phyloP scores from a whole-genome alignment of 345 rosid species.

The Hibiscus mutabilis region DNA sequence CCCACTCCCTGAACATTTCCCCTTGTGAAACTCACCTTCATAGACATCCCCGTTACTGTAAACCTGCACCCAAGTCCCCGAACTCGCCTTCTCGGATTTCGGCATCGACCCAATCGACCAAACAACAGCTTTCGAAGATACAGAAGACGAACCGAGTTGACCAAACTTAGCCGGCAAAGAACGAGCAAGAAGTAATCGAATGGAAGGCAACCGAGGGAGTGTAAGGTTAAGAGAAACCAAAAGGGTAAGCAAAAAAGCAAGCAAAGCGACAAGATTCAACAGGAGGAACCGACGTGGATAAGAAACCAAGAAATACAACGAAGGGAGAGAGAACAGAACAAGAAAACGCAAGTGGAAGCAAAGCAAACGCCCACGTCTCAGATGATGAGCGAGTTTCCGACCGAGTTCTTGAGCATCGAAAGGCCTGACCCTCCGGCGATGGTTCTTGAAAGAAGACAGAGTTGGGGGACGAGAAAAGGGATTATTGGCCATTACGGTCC shows the following conservation, averaged over 20 bases:
- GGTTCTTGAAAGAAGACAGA: slow-evolving; percentile 26
- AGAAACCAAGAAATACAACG: slow-evolving; percentile 35
- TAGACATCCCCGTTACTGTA: slow-evolving; percentile 63
- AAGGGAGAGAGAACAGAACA: slow-evolving; percentile 42
- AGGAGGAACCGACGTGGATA: slow-evolving; percentile 26
- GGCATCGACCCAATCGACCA: slow-evolving; percentile 83
- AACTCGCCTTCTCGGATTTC: slow-evolving; percentile 35
- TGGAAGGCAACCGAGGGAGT: slow-evolving; percentile 55
- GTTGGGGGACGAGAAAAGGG: slow-evolving; percentile 28
- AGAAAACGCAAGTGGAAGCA: slow-evolving; percentile 42
- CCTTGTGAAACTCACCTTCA: slow-evolving; percentile 76
- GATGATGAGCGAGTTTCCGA: neutral
- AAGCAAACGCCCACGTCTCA: neutral
- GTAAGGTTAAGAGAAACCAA: slow-evolving; percentile 44
- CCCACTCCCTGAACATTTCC: slow-evolving; percentile 78
- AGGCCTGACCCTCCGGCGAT: neutral
- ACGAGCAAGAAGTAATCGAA: slow-evolving; percentile 49
- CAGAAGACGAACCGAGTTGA: slow-evolving; percentile 24
- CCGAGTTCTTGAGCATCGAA: neutral
- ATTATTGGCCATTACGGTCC: slow-evolving; percentile 29
- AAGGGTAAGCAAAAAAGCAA: slow-evolving; percentile 34
- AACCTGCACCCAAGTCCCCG: slow-evolving; percentile 66
- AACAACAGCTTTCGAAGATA: slow-evolving; percentile 42
- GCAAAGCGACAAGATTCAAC: slow-evolving; percentile 28
- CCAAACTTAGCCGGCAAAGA: slow-evolving; percentile 41